Base-by-base conservation (phyloP, 2,329 filamentous ascomycete genomes). In the Macrophomina tecta region DNA sequence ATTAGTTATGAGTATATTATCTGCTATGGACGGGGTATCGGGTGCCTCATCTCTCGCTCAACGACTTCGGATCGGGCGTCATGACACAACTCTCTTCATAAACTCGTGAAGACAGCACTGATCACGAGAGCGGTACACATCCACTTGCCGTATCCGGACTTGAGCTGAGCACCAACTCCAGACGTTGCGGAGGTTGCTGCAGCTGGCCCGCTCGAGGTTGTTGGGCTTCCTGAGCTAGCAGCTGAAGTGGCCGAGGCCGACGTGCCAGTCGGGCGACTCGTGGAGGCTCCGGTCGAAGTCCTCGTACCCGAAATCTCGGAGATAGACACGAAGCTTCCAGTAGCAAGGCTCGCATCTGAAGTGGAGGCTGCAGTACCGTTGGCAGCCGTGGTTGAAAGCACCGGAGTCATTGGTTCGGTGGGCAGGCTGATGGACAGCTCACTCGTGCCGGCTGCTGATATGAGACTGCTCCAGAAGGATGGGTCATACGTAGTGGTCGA, bases 401-500 rank as follows among this genome's bases (percentile, higher is more conserved):
- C 53, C 5, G 34, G 53, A 28, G 56, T 61, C 23, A 45, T 46
- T 3, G 38, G 18, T 12, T 48, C 56, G 40, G 40, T 48, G 7
- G 40, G 56, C 30, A 61, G 28, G 30, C 8, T 34, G 56, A 45
- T 32, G 40, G 23, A 11, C 7, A 14, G 18, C 14, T 30, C 30
- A 9, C 30, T 32, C 1, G 56, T 48, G 7, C 14, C 40, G 2
- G 56, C 56, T 4, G 56, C 56, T 5, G 56, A 46, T 40, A 61
- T 48, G 40, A 61, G 28, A n/a, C 56, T 61, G 28, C 56, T 61
- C 56, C 56, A 61, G 56, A 61, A 61, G 2, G 56, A 46, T 16
- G 56, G 40, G 28, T 61, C 28, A 9, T 61, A 61, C 0, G 56
- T 61, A 3, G 56, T 48, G 12, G 56, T 61, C 9, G 55, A 60